These are phyloP conservation scores for Mycotypha africana DNA, from an alignment of 371 early-diverging fungal species.

Conservation along the genomic window DNA sequence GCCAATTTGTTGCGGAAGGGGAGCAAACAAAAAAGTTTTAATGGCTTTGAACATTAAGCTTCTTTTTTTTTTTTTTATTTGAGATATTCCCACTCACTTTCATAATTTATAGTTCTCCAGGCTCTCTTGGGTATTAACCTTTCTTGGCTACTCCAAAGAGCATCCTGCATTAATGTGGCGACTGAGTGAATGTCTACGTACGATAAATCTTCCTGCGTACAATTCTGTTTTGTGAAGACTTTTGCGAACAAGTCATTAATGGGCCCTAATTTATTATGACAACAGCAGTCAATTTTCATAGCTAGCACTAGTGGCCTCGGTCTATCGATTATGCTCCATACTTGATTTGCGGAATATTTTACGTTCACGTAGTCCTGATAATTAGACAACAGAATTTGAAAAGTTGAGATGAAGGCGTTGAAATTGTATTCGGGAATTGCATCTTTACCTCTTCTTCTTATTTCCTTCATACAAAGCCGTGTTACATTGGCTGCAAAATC, in stretches of 20 bases:
- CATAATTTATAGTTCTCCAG: constrained; percentile 42
- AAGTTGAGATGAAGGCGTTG: background rate
- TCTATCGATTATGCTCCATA: constrained; percentile 1
- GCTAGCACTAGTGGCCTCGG: too few species aligned
- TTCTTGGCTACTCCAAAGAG: constrained; percentile 37
- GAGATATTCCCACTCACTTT: constrained; percentile 20
- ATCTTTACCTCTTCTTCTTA: constrained; percentile 27
- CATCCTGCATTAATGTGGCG: constrained; percentile 46
- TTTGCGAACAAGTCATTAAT: constrained; percentile 34
- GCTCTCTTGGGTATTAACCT: constrained; percentile 39
- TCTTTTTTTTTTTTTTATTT: background rate
- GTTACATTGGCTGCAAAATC: constrained; percentile 34
- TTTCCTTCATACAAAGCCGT: constrained; percentile 39
- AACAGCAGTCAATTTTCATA: too few species aligned
- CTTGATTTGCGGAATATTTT: constrained; percentile 43
- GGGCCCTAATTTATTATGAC: constrained; percentile 15
- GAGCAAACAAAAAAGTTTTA: background rate
- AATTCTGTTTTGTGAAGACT: constrained; percentile 32
- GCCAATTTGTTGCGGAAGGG: too few species aligned
- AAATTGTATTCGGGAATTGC: background rate
- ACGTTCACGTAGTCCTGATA: constrained; percentile 33
- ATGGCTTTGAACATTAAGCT: background rate
- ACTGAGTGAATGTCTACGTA: constrained; percentile 38
- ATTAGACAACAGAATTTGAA: background rate
- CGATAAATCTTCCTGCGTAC: constrained; percentile 25